These are phyloP conservation scores for Penicillium occitanis DNA, from an alignment of 2,329 filamentous ascomycete genomes.

Conservation along the genomic window DNA sequence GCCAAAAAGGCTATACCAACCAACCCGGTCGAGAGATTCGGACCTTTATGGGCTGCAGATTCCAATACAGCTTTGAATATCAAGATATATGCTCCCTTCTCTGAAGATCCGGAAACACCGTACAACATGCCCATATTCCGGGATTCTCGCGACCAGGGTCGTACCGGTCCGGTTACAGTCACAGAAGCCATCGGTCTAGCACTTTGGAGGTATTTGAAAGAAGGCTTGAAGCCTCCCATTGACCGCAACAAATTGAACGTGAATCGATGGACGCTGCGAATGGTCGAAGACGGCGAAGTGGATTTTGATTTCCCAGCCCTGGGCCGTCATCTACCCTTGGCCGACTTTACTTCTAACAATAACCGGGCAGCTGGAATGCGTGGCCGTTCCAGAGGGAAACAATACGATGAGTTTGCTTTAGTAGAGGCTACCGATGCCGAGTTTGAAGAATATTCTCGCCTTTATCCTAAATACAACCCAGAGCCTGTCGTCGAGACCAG, in stretches of 20 bases:
- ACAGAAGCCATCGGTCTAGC: slow-evolving; percentile 63
- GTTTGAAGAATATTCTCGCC: slow-evolving; percentile 58
- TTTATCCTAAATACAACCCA: slow-evolving; percentile 53
- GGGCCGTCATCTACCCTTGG: slow-evolving; percentile 56
- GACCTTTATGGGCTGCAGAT: slow-evolving; percentile 60
- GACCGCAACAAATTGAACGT: slow-evolving; percentile 56
- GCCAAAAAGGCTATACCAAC: slow-evolving; percentile 57
- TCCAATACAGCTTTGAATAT: slow-evolving; percentile 61
- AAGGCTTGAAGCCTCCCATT: slow-evolving; percentile 56
- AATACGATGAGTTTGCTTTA: slow-evolving; percentile 66
- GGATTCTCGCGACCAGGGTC: slow-evolving; percentile 54
- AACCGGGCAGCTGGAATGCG: slow-evolving; percentile 57
- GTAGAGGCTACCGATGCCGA: slow-evolving; percentile 59
- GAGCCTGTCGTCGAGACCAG: slow-evolving; percentile 33
- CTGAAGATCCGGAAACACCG: slow-evolving; percentile 55
- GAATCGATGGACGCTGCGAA: slow-evolving; percentile 65
- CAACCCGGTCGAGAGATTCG: slow-evolving; percentile 63
- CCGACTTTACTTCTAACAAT: slow-evolving; percentile 67
- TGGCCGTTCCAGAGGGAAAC: slow-evolving; percentile 60
- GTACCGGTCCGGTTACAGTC: slow-evolving; percentile 54
- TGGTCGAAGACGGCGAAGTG: slow-evolving; percentile 67
- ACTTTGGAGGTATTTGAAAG: slow-evolving; percentile 62
- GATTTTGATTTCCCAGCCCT: slow-evolving; percentile 66
- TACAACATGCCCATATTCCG: slow-evolving; percentile 59
- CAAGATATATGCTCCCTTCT: slow-evolving; percentile 63